Evolutionary conservation across 352 stramenopile genomes (phyloP).

Genomic region (Globisporangium abappressorium): DNA sequence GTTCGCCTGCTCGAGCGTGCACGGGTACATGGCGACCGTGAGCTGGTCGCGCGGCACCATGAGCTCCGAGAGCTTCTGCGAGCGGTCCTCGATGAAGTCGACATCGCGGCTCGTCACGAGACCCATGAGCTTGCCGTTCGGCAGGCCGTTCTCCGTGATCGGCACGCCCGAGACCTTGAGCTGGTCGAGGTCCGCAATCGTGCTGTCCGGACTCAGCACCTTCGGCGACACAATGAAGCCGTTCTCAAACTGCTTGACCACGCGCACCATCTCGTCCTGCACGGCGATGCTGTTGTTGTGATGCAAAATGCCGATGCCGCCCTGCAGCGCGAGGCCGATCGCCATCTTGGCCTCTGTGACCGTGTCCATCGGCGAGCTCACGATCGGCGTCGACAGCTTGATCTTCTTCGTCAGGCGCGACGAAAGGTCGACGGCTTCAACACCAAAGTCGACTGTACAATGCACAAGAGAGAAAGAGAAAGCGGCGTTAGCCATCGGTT

Average conservation of each 20-base stretch:
- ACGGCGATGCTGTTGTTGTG: constrained; percentile 96
- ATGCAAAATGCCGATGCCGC: constrained; percentile 98
- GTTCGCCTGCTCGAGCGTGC: constrained; percentile 95
- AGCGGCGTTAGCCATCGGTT: background rate
- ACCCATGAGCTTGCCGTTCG: constrained; percentile 94
- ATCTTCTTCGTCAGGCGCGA: constrained; percentile 91
- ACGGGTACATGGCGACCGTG: constrained; percentile 90
- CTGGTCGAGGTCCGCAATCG: constrained; percentile 90
- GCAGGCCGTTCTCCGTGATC: constrained; percentile 95
- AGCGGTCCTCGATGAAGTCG: constrained; percentile 94
- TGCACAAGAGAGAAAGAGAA: background rate
- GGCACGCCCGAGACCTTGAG: constrained; percentile 97
- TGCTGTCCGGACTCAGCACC: constrained; percentile 91
- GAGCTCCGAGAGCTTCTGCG: constrained; percentile 52
- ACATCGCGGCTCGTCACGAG: constrained; percentile 98
- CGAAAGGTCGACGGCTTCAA: constrained; percentile 92
- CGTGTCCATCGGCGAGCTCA: constrained; percentile 99
- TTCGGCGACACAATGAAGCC: constrained; percentile 98
- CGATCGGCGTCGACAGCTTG: constrained; percentile 90
- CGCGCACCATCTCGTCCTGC: constrained; percentile 88
- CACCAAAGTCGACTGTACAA: constrained; percentile 88
- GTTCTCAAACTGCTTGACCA: constrained; percentile 98
- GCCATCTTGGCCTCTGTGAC: constrained; percentile 99
- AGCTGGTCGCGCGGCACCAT: constrained; percentile 84
- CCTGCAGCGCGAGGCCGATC: constrained; percentile 98